A percentile compares a stretch with the other conserved stretches of the same genome.
phyloP scores from a whole-genome alignment of 345 rosid genomes.

The Acer campestre region DNA sequence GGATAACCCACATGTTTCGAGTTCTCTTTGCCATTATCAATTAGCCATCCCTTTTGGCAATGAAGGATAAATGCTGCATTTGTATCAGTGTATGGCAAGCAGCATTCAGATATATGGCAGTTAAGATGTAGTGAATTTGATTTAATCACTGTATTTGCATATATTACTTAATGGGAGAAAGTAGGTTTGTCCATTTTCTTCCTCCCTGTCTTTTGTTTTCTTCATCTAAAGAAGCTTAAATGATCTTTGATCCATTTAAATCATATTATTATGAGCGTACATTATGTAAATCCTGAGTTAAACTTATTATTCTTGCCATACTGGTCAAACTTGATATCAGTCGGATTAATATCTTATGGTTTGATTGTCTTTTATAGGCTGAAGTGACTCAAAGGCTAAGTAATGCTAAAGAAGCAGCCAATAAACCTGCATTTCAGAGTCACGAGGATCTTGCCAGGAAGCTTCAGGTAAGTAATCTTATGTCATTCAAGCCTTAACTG shows the following conservation, averaged over 20 bases:
- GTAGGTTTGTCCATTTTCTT: not conserved
- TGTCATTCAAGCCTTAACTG: constrained; percentile 7
- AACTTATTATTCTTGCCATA: not conserved
- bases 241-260: not conserved
- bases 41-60: not conserved
- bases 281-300: not conserved
- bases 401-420: constrained; percentile 82
- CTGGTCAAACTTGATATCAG: not conserved
- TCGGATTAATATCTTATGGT: not conserved
- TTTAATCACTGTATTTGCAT: not conserved
- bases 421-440: constrained; percentile 67
- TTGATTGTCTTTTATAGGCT: constrained; percentile 45
- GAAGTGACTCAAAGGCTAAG: constrained; percentile 94
- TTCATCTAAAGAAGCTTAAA: not conserved
- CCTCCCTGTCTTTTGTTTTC: not conserved
- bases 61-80: not conserved
- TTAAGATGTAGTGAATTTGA: not conserved
- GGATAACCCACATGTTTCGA: too few species aligned
- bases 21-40: too few species aligned
- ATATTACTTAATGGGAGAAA: not conserved
- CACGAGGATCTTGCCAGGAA: constrained; percentile 97
- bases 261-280: not conserved
- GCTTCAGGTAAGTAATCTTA: constrained; percentile 63
- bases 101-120: not conserved
- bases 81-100: not conserved